Percentiles rank a stretch among this genome's conserved stretches.
phyloP scores from a whole-genome alignment of 371 early-diverging fungal genomes.

The Mortierella sp. region DNA sequence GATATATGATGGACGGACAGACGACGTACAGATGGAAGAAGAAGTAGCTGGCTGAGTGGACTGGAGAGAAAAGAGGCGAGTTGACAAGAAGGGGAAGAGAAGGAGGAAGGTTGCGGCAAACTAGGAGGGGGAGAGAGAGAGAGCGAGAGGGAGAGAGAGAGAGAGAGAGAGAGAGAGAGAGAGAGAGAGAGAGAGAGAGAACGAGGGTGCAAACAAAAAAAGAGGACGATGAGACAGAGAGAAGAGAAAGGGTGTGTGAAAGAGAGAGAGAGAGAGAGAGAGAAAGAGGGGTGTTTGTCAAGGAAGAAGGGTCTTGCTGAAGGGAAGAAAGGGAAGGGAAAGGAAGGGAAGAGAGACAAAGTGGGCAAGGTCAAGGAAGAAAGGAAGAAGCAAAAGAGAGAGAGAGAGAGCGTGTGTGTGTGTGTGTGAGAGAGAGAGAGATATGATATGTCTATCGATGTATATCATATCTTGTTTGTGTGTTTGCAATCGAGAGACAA shows the following conservation, averaged over 20 bases:
- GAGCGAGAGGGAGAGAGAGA: neutral
- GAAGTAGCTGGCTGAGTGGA: neutral
- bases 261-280: constrained; percentile 11
- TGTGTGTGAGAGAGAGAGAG: too few relatives aligned
- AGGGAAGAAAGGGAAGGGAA: neutral
- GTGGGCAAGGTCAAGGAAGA: neutral
- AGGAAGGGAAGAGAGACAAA: neutral
- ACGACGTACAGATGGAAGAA: neutral
- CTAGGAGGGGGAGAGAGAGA: constrained; percentile 1
- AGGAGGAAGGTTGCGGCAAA: too few relatives aligned
- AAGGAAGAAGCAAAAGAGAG: neutral
- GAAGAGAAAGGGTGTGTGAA: neutral
- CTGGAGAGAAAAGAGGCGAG: neutral
- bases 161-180: neutral
- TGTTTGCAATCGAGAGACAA: too few relatives aligned
- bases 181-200: neutral
- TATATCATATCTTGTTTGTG: too few relatives aligned
- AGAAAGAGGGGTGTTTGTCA: neutral
- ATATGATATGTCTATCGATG: too few relatives aligned
- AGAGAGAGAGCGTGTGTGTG: neutral
- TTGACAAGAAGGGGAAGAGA: neutral
- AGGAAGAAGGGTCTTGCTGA: neutral
- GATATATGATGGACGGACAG: neutral
- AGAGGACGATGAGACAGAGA: neutral
- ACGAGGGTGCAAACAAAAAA: neutral